A percentile compares a stretch with the other conserved stretches of the same genome.
phyloP scores from a whole-genome alignment of 108 stramenopile species.

The Poteriospumella lacustris region DNA sequence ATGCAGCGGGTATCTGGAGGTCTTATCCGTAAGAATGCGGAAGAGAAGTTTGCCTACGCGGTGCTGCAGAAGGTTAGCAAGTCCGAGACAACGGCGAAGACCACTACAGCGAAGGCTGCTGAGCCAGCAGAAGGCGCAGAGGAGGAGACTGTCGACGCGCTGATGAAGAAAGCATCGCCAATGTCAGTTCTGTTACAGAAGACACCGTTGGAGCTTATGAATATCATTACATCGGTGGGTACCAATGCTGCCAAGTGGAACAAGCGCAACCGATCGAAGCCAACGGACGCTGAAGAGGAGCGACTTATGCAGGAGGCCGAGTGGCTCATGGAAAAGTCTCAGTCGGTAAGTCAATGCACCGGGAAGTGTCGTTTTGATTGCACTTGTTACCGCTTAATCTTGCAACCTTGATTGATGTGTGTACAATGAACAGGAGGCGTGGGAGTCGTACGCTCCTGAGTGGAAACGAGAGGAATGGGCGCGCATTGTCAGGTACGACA shows the following conservation, averaged over 20 bases:
- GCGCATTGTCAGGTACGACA: not conserved
- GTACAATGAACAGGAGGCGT: conserved; percentile 5
- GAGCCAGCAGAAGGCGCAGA: not conserved
- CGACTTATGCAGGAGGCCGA: not conserved
- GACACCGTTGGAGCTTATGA: not conserved
- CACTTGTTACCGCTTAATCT: too few relatives aligned
- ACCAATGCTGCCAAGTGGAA: not conserved
- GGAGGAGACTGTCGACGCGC: too few relatives aligned
- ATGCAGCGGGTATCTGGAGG: not conserved
- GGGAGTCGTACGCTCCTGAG: not conserved
- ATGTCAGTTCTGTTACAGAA: not conserved
- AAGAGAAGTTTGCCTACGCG: conserved; percentile 25
- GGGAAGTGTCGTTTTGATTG: not conserved
- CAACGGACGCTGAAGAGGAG: not conserved
- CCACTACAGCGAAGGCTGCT: not conserved
- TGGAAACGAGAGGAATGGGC: conserved; percentile 3
- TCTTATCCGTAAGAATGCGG: conserved; percentile 19
- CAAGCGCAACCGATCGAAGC: not conserved
- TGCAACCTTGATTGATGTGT: too few relatives aligned
- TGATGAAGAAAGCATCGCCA: too few relatives aligned
- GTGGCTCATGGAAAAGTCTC: not conserved
- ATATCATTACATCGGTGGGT: not conserved
- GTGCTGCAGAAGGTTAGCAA: not conserved
- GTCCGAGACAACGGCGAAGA: not conserved
- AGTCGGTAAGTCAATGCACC: not conserved